Evolutionary conservation across 75 land plant genomes (phyloP).

Genomic region (Pseudotsuga menziesii): DNA sequence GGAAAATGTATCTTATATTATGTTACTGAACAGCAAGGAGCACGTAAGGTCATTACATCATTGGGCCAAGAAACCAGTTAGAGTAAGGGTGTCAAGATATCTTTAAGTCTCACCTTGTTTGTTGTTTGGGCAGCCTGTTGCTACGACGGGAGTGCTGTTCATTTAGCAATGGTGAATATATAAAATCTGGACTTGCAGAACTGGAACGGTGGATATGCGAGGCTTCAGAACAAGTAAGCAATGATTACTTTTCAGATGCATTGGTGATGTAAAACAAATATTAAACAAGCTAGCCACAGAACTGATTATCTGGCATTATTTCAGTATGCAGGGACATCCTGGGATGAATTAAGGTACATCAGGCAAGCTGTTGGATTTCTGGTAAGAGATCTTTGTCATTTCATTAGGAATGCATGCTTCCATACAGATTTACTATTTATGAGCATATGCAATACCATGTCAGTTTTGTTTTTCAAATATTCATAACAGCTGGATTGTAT

Average conservation of each 20-base stretch:
- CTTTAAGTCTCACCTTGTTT: not conserved
- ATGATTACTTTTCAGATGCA: constrained; percentile 8
- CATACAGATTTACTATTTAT: too few species aligned
- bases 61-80: too few species aligned
- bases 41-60: too few species aligned
- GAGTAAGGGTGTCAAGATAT: too few species aligned
- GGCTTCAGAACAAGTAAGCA: constrained; percentile 64
- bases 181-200: constrained; percentile 85
- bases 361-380: constrained; percentile 95
- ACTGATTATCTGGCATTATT: constrained; percentile 4
- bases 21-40: too few species aligned
- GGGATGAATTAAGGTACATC: constrained; percentile 86
- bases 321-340: constrained; percentile 88
- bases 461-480: not conserved
- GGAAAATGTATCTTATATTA: not conserved
- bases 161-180: constrained; percentile 92
- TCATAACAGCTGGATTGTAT: too few species aligned
- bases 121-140: constrained; percentile 42
- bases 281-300: not conserved
- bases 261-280: not conserved
- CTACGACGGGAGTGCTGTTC: constrained; percentile 89
- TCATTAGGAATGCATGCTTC: not conserved
- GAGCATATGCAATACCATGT: not conserved
- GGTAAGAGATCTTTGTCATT: constrained; percentile 24
- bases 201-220: constrained; percentile 77